Evolutionary conservation across 768 basidiomycete species (phyloP), one percentile per base, ranked within the genome.

Genomic region (Leccinum fibrillosum): DNA sequence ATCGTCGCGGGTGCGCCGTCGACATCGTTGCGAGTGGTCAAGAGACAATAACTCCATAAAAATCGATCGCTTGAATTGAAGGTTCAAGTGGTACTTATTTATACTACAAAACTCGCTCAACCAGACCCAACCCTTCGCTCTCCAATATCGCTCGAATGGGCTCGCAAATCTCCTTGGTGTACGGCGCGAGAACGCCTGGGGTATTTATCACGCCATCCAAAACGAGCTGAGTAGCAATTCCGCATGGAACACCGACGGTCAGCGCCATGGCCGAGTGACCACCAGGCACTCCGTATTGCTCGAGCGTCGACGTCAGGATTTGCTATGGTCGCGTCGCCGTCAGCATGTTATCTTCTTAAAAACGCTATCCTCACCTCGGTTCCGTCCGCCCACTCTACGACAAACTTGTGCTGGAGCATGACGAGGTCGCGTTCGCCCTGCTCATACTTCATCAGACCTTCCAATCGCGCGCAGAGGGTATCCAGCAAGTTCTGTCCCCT

Each of bases 401-500:
- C 76, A 71, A 99, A 98, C 79, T 95, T 96, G 83, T 99, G 96
- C 76, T 98, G 96, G 54, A 99, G 85, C 87, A 98, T 92, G 59
- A 99, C 92, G 60, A 98, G 84, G 74, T 99, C 96, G 11, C 92
- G 88, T 75, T 98, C 94, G 62, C 92, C 92, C 49, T 80, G 75
- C 62, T 87, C 90, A 76, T 96, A 98, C 74, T 86, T 83, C 92
- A 98, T 97, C 71, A 96, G 82, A 59, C 79, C 84, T 79, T 99
- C 95, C 51, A 99, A 83, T 21, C 82, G 86, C 2, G 84, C 91
- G 71, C 95, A 97, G 59, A 99, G 88, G 4, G 97, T 95, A 75
- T 97, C 94, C 62, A 99, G 85, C 63, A 96, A 81, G 76, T 90
- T 94, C 35, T 81, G 80, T 32, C 78, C 85, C 44, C 90, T 83